Conservation (phyloP, 495 filamentous ascomycete genomes). For the Aspergillus nidulans region DNA sequence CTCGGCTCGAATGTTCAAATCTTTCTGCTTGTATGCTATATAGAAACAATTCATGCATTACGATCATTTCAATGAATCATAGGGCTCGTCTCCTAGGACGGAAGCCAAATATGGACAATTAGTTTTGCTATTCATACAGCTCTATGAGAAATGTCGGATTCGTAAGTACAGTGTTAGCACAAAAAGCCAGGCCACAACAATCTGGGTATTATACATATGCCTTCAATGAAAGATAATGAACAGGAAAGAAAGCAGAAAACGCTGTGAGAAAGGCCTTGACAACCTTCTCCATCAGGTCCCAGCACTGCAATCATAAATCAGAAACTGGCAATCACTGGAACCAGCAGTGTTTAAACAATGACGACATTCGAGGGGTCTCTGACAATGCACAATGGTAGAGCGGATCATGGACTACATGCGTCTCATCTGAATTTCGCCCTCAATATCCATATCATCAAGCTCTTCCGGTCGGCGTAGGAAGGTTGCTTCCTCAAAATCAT, state of each 20-base stretch:
- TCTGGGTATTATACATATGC: constrained; percentile 7
- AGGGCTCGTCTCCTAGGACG: background rate
- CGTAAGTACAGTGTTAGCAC: background rate
- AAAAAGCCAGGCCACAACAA: background rate
- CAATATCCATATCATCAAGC: constrained; percentile 35
- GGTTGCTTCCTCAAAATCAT: constrained; percentile 42
- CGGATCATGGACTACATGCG: background rate
- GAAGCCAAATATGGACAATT: background rate
- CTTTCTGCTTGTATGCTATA: background rate
- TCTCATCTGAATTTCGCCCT: constrained; percentile 16
- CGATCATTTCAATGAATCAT: background rate
- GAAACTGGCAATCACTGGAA: background rate
- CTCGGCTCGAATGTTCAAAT: background rate
- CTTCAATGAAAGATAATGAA: background rate
- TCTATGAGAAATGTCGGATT: background rate
- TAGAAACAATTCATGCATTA: constrained; percentile 9
- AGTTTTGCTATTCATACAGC: background rate
- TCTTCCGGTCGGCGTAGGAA: constrained; percentile 42
- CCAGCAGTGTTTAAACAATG: background rate
- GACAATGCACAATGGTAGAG: background rate
- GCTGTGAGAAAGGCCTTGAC: background rate
- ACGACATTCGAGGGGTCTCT: background rate
- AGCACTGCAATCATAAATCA: too few species aligned
- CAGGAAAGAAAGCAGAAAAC: background rate
- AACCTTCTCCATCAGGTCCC: too few species aligned